A percentile compares a stretch with the other conserved stretches of the same genome.
Evolutionary conservation across 306 rosid species (phyloP).

Genomic region (Vicia sativa): DNA sequence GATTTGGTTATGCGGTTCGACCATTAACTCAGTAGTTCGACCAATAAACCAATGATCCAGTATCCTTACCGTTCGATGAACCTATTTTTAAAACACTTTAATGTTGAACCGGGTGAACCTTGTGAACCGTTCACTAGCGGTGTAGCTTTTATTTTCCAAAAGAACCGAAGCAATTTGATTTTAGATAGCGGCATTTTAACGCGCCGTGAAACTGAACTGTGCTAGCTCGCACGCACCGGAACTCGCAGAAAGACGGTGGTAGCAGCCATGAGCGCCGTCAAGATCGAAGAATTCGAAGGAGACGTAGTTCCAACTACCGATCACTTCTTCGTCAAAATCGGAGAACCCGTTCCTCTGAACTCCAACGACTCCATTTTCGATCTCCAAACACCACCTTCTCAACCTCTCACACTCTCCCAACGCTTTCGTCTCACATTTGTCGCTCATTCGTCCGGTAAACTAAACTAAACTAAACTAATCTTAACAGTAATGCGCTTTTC

Average conservation of each 20-base stretch:
- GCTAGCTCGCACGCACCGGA: not conserved
- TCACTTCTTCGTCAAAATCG: slow-evolving; percentile 66
- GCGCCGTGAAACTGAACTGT: not conserved
- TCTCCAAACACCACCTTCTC: slow-evolving; percentile 53
- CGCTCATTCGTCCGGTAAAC: slow-evolving; percentile 63
- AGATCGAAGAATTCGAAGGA: slow-evolving; percentile 55
- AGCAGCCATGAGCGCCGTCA: slow-evolving; percentile 18
- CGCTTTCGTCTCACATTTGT: slow-evolving; percentile 63
- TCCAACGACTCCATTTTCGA: slow-evolving; percentile 49
- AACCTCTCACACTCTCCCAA: slow-evolving; percentile 79
- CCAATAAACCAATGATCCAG: no score
- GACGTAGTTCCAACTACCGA: slow-evolving; percentile 45
- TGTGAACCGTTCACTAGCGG: no score
- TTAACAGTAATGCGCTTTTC: not conserved
- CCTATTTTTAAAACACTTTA: no score
- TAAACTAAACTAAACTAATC: not conserved
- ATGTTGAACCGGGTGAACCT: no score
- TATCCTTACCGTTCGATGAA: no score
- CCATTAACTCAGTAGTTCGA: no score
- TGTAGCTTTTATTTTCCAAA: no score
- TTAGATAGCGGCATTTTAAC: not conserved
- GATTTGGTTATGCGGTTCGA: no score
- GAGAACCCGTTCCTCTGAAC: slow-evolving; percentile 66
- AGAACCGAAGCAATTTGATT: not conserved
- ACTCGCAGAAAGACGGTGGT: not conserved